Evolutionary conservation across 225 moss, liverwort and hornwort genomes (phyloP), one percentile per base, ranked within the genome.

Genomic region (Asterella californica): DNA sequence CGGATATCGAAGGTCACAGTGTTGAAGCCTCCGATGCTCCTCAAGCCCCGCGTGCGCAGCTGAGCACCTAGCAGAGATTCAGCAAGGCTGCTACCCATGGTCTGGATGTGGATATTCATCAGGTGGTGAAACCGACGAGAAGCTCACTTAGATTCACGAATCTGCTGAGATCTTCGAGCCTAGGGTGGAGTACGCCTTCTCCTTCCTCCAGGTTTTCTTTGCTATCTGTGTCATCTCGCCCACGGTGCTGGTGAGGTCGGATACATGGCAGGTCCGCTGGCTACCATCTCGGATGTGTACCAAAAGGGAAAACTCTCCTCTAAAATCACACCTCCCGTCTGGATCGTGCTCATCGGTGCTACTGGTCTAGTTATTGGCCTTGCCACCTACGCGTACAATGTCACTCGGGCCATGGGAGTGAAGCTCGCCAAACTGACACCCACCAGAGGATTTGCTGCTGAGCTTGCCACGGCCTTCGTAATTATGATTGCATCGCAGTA

Each of bases 221-320:
- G 91, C 91, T 36, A 91, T 91, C 34, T 91, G 88, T 78, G 88
- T 91, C 38, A 91, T 91, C 80, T 91, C 34, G 89, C 90, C 0
- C 91, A 91, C 75, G 91, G 91, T 29, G 91, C 91, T 0, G 91
- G 90, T 25, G 91, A 92, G 71, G 89, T 92, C 0, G 92, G 90
- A 9, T 92, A 92, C 74, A 90, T 88, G 90, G 92, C 92, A 0
- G 92, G 92, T 14, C 92, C 92, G 0, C 17, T 92, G 73, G 84
- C 92, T 0, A 79, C 89, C 6, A 92, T 92, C 53, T 92, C 89
- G 89, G 85, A 92, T 15, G 90, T 90, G 5, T 92, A 92, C 83
- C 33, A 71, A 2, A 74, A 78, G 0, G 90, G 92, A 1, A 66
- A 24, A 49, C 59, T 92, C 47, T 38, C 68, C 27, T 88, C 84